Percentiles rank a stretch among this genome's conserved stretches.
Conservation (phyloP, 2,329 filamentous ascomycete species). For the Lasiodiplodia sp. region DNA sequence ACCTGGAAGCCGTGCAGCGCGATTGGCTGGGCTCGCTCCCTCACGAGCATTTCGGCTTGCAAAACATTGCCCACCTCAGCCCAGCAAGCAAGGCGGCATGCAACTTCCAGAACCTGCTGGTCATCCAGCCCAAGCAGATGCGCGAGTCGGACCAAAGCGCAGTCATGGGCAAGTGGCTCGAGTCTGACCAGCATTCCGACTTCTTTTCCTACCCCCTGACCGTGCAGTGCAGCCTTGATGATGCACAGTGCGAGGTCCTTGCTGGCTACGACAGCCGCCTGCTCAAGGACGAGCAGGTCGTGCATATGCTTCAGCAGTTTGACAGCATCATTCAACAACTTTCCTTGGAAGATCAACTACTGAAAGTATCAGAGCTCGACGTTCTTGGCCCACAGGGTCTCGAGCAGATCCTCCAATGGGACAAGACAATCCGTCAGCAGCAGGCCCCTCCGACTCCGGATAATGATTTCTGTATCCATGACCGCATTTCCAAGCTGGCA, state of each 20-base stretch:
- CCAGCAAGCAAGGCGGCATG: constrained; percentile 60
- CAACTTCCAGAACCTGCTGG: constrained; percentile 58
- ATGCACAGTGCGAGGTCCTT: constrained; percentile 7
- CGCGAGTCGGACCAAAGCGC: neutral
- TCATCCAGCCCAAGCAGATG: constrained; percentile 32
- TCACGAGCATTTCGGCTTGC: constrained; percentile 41
- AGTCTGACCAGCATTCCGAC: constrained; percentile 3
- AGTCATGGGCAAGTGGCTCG: no score
- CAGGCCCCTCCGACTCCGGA: neutral
- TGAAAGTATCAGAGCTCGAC: constrained; percentile 25
- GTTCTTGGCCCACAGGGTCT: constrained; percentile 29
- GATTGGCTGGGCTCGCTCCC: constrained; percentile 2
- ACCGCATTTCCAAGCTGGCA: neutral
- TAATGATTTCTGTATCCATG: neutral
- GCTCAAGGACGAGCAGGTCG: constrained; percentile 21
- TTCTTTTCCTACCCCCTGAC: constrained; percentile 16
- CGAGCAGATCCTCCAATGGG: constrained; percentile 13
- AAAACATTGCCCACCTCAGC: constrained; percentile 46
- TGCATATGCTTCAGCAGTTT: constrained; percentile 29
- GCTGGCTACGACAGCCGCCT: constrained; percentile 20
- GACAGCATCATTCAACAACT: constrained; percentile 31
- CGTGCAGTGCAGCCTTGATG: constrained; percentile 12
- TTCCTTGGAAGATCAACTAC: neutral
- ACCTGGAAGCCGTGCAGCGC: constrained; percentile 32
- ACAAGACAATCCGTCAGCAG: constrained; percentile 1